A percentile compares a stretch with the other conserved stretches of the same genome.
phyloP scores from a whole-genome alignment of 2,329 filamentous ascomycete genomes.

The Tolypocladium sp. region DNA sequence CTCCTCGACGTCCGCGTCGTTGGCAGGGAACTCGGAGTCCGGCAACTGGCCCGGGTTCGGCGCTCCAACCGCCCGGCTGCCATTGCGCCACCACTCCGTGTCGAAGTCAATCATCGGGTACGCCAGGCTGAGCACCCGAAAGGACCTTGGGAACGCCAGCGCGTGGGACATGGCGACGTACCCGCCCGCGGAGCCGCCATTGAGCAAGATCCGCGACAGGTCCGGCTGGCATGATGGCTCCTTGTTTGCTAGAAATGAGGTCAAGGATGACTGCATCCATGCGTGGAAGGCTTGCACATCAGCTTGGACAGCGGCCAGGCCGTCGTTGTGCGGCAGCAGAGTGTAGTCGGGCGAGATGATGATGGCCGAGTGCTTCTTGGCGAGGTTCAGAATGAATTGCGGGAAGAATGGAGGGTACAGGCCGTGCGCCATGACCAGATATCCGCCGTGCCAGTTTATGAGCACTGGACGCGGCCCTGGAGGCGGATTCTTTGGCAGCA shows the following conservation, averaged over 20 bases:
- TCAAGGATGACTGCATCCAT: slow-evolving; percentile 5
- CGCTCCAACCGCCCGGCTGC: not conserved
- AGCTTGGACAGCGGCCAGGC: slow-evolving; percentile 13
- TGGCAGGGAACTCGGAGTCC: not conserved
- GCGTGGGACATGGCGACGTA: slow-evolving; percentile 4
- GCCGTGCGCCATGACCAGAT: slow-evolving; percentile 10
- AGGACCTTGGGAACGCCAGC: slow-evolving; percentile 4
- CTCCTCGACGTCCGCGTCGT: not conserved
- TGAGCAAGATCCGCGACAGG: not conserved
- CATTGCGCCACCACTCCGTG: not conserved
- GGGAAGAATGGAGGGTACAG: slow-evolving; percentile 15
- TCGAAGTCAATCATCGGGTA: slow-evolving; percentile 8
- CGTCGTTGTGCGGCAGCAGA: slow-evolving; percentile 13
- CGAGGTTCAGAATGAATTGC: slow-evolving; percentile 11
- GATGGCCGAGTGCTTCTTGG: slow-evolving; percentile 12
- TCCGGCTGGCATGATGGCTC: not conserved
- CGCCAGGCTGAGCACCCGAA: slow-evolving; percentile 1
- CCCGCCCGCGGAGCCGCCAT: slow-evolving; percentile 5
- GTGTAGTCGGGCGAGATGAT: slow-evolving; percentile 16
- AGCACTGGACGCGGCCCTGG: slow-evolving; percentile 12
- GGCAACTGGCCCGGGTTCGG: not conserved
- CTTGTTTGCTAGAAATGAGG: not conserved
- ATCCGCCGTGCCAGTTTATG: slow-evolving; percentile 16
- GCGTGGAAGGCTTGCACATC: slow-evolving; percentile 13
- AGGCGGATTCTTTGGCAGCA: slow-evolving; percentile 15